These are phyloP conservation scores for Flaveria ramosissima DNA, from an alignment of 129 eudicot genomes.

Conservation along the genomic window DNA sequence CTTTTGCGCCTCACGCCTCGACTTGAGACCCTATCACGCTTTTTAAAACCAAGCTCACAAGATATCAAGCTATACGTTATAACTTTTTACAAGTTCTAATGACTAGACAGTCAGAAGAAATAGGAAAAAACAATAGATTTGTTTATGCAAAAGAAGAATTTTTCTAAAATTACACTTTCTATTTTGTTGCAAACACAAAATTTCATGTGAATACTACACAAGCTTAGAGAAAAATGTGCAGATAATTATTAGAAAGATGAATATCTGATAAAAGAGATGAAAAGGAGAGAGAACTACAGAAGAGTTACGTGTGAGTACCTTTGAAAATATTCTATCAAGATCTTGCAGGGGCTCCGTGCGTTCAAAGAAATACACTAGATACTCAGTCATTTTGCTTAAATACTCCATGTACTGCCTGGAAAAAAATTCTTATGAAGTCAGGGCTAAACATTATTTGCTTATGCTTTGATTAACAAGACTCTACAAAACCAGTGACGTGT, in stretches of 20 bases:
- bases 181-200: slow-evolving; percentile 2
- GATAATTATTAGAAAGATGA: not conserved
- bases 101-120: not conserved
- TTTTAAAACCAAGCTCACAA: too few relatives aligned
- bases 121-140: not conserved
- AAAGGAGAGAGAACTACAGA: not conserved
- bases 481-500: not conserved
- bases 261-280: not conserved
- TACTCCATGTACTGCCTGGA: slow-evolving; percentile 85
- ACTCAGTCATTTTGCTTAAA: slow-evolving; percentile 73
- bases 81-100: not conserved
- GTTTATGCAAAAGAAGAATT: not conserved
- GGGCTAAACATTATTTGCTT: not conserved
- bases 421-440: slow-evolving; percentile 17
- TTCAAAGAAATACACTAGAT: slow-evolving; percentile 75
- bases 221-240: not conserved
- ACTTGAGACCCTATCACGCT: too few relatives aligned
- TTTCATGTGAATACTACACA: not conserved
- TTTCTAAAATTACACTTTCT: not conserved
- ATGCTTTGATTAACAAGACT: not conserved
- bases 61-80: not conserved
- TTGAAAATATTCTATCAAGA: slow-evolving; percentile 86
- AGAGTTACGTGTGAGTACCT: slow-evolving; percentile 44
- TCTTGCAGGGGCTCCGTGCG: slow-evolving; percentile 97
- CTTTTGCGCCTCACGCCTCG: too few relatives aligned